phyloP scores from a whole-genome alignment of 2,329 filamentous ascomycete species.

The Alternaria brassicae region DNA sequence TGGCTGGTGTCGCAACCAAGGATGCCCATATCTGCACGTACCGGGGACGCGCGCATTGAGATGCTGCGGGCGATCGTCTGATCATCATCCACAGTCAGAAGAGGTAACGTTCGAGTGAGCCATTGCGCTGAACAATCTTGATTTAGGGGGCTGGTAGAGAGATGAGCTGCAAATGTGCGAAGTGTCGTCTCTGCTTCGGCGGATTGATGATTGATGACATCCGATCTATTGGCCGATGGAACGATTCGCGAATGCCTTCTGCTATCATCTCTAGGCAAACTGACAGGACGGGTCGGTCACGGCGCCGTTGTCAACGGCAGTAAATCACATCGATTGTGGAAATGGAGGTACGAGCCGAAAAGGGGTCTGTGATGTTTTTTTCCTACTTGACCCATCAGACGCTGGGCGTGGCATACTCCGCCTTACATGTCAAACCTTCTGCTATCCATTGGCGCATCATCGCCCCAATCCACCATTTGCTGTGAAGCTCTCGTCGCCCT shows the following conservation, averaged over 20 bases:
- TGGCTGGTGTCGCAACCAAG: background rate
- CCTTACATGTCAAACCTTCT: conserved; percentile 25
- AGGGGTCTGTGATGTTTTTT: conserved; percentile 6
- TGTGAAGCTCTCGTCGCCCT: conserved; percentile 6
- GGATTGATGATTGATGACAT: background rate
- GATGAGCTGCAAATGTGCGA: background rate
- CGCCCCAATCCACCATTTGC: conserved; percentile 17
- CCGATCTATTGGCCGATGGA: background rate
- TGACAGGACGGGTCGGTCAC: conserved; percentile 8
- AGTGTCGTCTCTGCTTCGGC: background rate
- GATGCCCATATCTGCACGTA: conserved; percentile 8
- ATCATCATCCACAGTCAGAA: background rate
- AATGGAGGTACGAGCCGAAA: conserved; percentile 6
- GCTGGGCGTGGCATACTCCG: conserved; percentile 2
- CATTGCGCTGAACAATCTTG: conserved; percentile 5
- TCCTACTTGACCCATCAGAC: conserved; percentile 16
- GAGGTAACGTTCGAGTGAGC: conserved; percentile 1
- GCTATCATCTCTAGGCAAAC: background rate
- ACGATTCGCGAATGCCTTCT: background rate
- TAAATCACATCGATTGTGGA: background rate
- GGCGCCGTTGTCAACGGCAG: conserved; percentile 12
- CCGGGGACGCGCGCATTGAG: conserved; percentile 9
- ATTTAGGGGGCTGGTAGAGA: background rate
- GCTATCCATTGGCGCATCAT: conserved; percentile 19
- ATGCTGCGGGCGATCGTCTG: conserved; percentile 10